Evolutionary conservation across 163 green algal species (phyloP), one percentile per base, ranked within the genome.

Genomic region (Chlorella variabilis): DNA sequence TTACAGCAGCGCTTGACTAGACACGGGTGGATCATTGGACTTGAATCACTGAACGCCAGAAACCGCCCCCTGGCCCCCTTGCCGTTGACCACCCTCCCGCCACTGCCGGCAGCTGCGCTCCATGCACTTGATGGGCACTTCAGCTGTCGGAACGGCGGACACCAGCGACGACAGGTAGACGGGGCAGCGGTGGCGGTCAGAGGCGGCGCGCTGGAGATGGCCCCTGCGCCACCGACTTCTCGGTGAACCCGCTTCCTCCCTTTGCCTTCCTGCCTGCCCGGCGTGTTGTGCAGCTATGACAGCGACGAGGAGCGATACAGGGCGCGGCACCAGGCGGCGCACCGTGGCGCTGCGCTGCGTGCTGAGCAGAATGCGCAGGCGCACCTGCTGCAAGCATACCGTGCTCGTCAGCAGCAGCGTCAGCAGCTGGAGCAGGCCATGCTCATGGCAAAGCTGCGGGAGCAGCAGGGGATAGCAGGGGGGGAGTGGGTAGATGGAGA

Each of bases 241-340:
- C n/a, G n/a, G n/a, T 6, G 7, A 34, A 5, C n/a, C 8, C 25
- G n/a, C 2, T 2, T 29, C 1, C 27, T 23, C 4, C 21, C 33
- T 21, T 23, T 33, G n/a, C 13, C 11, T 42, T 39, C 56, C 25
- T 27, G 8, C 4, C 15, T 15, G n/a, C n/a, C 63, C 3, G 49
- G 33, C 63, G 13, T 3, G n/a, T 33, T 66, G 15, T 20, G 34
- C 77, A 81, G 79, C 13, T 85, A 85, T 39, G 81, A 85, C 81
- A 82, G 73, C 63, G 81, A 85, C 31, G 81, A 85, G 65, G 81
- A 85, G 66, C 49, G 49, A 17, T 34, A 66, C 21, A 23, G 7
- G 21, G 73, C 71, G 0, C 81, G 81, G 18, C 21, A 69, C 34
- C 23, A 66, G 20, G 38, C 34, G 5, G 51, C 42, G 8, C 25